Base-by-base conservation (phyloP, 2,329 filamentous ascomycete species). In the Fusarium agapanthi region DNA sequence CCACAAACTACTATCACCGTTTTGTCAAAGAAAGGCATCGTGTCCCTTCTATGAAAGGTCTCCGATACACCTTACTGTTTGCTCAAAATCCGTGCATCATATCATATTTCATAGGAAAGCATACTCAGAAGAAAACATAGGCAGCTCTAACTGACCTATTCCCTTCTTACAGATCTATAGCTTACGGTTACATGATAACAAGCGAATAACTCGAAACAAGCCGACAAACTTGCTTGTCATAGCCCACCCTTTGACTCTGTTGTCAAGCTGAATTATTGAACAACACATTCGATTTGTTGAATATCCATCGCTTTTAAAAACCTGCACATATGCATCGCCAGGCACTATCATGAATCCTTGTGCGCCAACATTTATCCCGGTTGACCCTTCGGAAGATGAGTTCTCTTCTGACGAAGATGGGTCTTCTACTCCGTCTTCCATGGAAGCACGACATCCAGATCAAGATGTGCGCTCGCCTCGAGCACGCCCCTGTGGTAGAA, bases 331-430 rank as follows among this genome's bases (percentile, higher is more conserved):
- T 44, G 56, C 45, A 50, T 38, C 44, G 6, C 35, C 22, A 14
- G 24, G 38, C 38, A 35, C 35, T 32, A 62, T 38, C 41, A 80
- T 80, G 79, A 80, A 80, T 67, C 79, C 79, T 7, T 71, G 68
- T 24, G 79, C 79, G 13, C 65, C 69, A n/a, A 67, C 72, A 24
- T 80, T 80, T 53, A 67, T 73, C 24, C 79, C 79, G 22, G 70
- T 45, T 48, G 40, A 48, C 22, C 35, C 51, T 51, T n/a, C 55
- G 26, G 59, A 66, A 18, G 54, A 71, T 24, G 55, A 44, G 11
- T 51, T 28, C 26, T 56, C 56, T 40, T 47, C 53, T 41, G 58
- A 32, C 14, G 48, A 61, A 32, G 50, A 71, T 24, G n/a, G 26
- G 37, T 44, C 26, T n/a, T 44, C 37, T 20, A 37, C 53, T 8